Evolutionary conservation across 768 basidiomycete genomes (phyloP).

Genomic region (Pisolithus sp.): DNA sequence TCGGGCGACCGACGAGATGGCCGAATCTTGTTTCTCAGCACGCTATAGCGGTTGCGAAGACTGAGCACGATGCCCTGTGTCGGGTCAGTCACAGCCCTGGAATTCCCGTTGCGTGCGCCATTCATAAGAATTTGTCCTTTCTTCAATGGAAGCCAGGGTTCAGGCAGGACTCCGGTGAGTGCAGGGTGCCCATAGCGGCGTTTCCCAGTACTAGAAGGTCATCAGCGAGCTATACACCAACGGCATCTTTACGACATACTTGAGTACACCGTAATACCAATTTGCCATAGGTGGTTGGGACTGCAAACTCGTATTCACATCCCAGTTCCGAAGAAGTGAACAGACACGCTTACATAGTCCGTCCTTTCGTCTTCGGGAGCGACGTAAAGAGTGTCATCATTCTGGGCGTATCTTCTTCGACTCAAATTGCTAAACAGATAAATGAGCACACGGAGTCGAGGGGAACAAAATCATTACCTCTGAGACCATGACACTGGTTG

Average conservation of each 20-base stretch:
- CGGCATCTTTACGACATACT: constrained; percentile 39
- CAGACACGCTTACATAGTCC: constrained; percentile 57
- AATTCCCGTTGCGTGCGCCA: constrained; percentile 27
- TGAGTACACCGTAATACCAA: constrained; percentile 89
- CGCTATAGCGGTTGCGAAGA: constrained; percentile 64
- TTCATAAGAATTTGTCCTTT: constrained; percentile 75
- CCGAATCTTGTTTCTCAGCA: constrained; percentile 33
- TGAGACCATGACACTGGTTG: constrained; percentile 88
- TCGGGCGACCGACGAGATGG: constrained; percentile 7
- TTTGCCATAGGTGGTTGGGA: constrained; percentile 97
- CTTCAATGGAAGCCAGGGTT: constrained; percentile 91
- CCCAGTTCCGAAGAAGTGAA: background rate
- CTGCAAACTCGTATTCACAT: constrained; percentile 32
- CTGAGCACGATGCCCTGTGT: constrained; percentile 76
- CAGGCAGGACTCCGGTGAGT: constrained; percentile 85
- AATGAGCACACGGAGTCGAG: background rate
- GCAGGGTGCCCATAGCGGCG: constrained; percentile 93
- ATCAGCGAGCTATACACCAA: constrained; percentile 2
- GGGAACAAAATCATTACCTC: constrained; percentile 43
- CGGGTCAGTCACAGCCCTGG: constrained; percentile 33
- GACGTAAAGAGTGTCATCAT: constrained; percentile 91
- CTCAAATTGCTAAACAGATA: constrained; percentile 62
- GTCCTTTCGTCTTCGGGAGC: constrained; percentile 92
- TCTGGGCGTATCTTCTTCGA: constrained; percentile 81
- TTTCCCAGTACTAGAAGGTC: constrained; percentile 70